Percentiles rank a stretch among this genome's conserved stretches.
These are phyloP conservation scores for Saturnispora silvae DNA, from an alignment of 805 yeast genomes.

Conservation along the genomic window DNA sequence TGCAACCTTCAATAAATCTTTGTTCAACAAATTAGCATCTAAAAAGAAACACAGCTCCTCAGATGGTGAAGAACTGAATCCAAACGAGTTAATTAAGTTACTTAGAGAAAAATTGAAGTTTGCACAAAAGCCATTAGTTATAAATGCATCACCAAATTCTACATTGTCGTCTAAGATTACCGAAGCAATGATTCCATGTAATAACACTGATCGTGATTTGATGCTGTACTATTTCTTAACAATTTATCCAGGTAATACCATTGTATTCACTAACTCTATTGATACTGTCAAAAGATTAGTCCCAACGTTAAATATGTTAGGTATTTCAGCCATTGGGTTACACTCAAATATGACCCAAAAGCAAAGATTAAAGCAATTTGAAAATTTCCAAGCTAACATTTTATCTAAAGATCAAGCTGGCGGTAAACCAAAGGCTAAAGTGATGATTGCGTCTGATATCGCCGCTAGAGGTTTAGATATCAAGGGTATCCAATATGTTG, in stretches of 20 bases:
- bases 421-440: conserved; percentile 39
- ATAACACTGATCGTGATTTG: conserved; percentile 80
- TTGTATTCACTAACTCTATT: conserved; percentile 91
- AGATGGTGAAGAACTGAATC: conserved; percentile 33
- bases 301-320: conserved; percentile 61
- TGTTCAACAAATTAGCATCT: conserved; percentile 63
- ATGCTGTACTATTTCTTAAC: conserved; percentile 79
- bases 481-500: conserved; percentile 68
- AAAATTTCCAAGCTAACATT: conserved; percentile 52
- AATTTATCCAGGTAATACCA: conserved; percentile 79
- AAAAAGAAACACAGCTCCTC: conserved; percentile 26
- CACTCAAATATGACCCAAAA: conserved; percentile 95
- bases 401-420: too few relatives aligned
- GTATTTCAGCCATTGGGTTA: conserved; percentile 59
- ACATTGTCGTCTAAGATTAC: conserved; percentile 63
- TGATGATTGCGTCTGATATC: conserved; percentile 88
- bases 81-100: conserved; percentile 47
- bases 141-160: conserved; percentile 83
- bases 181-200: conserved; percentile 88
- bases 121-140: conserved; percentile 51
- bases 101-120: conserved; percentile 64
- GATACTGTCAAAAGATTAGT: conserved; percentile 84
- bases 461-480: conserved; percentile 98
- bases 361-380: conserved; percentile 78
- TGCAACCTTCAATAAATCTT: conserved; percentile 80